Percentiles rank a stretch among this genome's conserved stretches.
Evolutionary conservation across 208 protist genomes (phyloP).

Genomic region (Acanthamoeba royreba): DNA sequence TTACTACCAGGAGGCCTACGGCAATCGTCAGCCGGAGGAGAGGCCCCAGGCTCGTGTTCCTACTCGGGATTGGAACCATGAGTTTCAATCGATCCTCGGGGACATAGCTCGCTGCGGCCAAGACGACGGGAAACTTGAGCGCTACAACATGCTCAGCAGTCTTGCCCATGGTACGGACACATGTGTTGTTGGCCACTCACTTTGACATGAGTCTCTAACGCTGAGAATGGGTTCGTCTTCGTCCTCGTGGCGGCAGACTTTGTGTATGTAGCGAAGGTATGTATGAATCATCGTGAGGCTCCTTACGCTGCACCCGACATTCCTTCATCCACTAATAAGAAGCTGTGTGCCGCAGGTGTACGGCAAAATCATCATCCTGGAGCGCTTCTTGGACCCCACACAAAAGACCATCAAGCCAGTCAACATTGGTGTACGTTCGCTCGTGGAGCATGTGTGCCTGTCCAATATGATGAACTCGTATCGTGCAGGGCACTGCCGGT

Average conservation of each 20-base stretch:
- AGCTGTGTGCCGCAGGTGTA: no score
- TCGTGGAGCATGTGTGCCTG: background rate
- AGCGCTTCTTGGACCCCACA: background rate
- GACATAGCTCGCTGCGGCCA: background rate
- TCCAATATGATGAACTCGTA: background rate
- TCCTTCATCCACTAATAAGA: no score
- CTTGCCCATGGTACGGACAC: background rate
- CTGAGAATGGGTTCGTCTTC: background rate
- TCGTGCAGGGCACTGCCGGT: background rate
- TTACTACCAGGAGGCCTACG: slow-evolving; percentile 7
- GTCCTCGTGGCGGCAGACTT: background rate
- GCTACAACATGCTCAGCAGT: background rate
- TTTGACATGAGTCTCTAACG: no score
- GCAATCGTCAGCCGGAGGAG: background rate
- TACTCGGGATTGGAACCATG: background rate
- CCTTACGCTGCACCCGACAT: no score
- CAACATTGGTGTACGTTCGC: background rate
- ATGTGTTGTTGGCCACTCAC: background rate
- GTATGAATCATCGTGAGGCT: no score
- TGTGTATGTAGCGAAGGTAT: background rate
- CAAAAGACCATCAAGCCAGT: slow-evolving; percentile 36
- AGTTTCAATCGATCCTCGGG: background rate
- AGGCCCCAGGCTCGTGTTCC: background rate
- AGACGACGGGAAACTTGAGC: background rate
- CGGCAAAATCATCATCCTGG: slow-evolving; percentile 26